Evolutionary conservation across 2,329 filamentous ascomycete species (phyloP).

Genomic region (Ustulina deusta): DNA sequence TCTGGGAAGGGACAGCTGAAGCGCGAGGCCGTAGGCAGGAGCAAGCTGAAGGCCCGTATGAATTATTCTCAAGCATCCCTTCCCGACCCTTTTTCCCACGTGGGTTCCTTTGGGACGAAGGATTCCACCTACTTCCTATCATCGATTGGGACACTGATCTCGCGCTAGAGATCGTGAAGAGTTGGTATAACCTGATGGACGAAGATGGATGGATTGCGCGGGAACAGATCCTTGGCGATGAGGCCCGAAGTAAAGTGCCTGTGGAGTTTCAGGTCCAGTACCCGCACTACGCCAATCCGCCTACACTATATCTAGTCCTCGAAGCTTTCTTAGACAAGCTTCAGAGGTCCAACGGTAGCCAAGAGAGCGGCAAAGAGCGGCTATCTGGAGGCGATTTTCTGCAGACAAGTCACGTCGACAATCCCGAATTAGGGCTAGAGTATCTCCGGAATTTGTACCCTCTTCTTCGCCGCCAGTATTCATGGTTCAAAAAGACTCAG

Average conservation of each 20-base stretch:
- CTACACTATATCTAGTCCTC: slow-evolving; percentile 90
- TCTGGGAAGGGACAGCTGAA: slow-evolving; percentile 91
- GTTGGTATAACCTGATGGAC: slow-evolving; percentile 97
- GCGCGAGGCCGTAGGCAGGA: slow-evolving; percentile 78
- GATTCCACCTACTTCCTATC: slow-evolving; percentile 92
- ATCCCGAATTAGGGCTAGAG: slow-evolving; percentile 53
- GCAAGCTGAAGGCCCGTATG: slow-evolving; percentile 81
- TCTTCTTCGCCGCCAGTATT: slow-evolving; percentile 86
- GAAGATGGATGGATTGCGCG: slow-evolving; percentile 97
- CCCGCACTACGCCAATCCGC: slow-evolving; percentile 96
- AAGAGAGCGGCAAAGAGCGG: slow-evolving; percentile 57
- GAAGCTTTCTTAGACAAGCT: slow-evolving; percentile 87
- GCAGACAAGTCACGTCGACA: slow-evolving; percentile 74
- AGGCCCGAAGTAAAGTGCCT: slow-evolving; percentile 95
- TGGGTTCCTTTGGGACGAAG: slow-evolving; percentile 98
- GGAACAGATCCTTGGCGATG: slow-evolving; percentile 91
- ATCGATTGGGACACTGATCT: slow-evolving; percentile 95
- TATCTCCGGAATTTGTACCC: slow-evolving; percentile 62
- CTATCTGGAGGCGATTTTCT: slow-evolving; percentile 57
- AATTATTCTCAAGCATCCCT: slow-evolving; percentile 91
- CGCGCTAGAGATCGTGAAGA: slow-evolving; percentile 86
- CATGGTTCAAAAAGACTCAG: slow-evolving; percentile 96
- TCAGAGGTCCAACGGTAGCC: slow-evolving; percentile 65
- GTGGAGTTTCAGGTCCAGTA: slow-evolving; percentile 94
- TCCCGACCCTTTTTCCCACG: slow-evolving; percentile 96